phyloP scores from a whole-genome alignment of 164 flowering plant genomes.

The Vitis labrusca region DNA sequence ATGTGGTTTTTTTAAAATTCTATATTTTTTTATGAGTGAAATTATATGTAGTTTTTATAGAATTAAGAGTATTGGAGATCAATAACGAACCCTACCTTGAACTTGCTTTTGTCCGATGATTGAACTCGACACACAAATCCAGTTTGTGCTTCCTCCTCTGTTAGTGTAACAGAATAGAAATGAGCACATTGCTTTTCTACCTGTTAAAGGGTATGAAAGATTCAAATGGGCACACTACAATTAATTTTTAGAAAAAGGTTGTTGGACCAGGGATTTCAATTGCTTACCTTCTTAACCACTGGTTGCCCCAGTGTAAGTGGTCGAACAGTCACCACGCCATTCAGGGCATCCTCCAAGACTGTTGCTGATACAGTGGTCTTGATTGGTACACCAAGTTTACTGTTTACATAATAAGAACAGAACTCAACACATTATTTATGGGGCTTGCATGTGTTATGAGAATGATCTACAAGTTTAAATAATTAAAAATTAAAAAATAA shows the following conservation, averaged over 20 bases:
- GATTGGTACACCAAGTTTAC: conserved; percentile 98
- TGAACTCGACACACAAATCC: conserved; percentile 83
- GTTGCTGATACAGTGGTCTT: conserved; percentile 94
- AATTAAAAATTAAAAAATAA: neutral
- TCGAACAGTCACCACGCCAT: conserved; percentile 61
- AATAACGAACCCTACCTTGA: conserved; percentile 53
- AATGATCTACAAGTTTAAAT: neutral
- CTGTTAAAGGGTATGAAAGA: conserved; percentile 34
- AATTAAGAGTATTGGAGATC: neutral
- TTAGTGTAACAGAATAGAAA: conserved; percentile 81
- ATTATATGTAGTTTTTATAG: no score
- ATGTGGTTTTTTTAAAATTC: no score
- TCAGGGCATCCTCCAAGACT: conserved; percentile 91
- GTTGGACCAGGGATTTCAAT: conserved; percentile 1
- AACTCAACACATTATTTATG: no score
- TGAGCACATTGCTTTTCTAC: conserved; percentile 96
- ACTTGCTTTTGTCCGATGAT: conserved; percentile 83
- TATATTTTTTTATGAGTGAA: no score
- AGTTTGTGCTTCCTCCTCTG: conserved; percentile 72
- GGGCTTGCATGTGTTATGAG: neutral
- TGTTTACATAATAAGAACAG: conserved; percentile 8
- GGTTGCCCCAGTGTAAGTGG: conserved; percentile 70
- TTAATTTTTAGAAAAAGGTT: neutral
- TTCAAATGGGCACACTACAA: conserved; percentile 5
- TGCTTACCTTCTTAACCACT: conserved; percentile 56